Base-by-base conservation (phyloP, 164 flowering plant genomes). In the Chloranthus sessilifolius region DNA sequence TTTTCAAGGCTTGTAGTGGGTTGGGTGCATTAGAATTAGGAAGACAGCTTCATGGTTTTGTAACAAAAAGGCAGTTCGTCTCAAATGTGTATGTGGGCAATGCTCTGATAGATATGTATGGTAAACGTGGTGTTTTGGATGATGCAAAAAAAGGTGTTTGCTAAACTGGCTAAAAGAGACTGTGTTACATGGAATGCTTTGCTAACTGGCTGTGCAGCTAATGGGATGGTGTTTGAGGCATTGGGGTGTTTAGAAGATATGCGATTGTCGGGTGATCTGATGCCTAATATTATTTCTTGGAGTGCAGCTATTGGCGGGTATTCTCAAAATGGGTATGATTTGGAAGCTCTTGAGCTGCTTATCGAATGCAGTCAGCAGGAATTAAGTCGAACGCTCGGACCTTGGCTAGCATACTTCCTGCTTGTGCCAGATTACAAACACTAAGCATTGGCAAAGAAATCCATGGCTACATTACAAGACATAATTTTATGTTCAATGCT, bases 101-200 rank as follows among this genome's bases (percentile, higher is more conserved):
- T 74, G 77, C 82, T 59, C 41, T 81, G 58, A 71, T 81, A 5
- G 88, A 79, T 66, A 78, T 77, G 88, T 85, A 85, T 65, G 89
- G 95, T 7, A 85, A 82, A 58, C 75, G 87, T 65, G 79, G 86
- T 50, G 58, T 69, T 52, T 59, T 80, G 40, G 68, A 61, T 39
- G 73, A 71, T 61, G 85, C 85, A 1, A 71, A 67, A n/a, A 70
- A 74, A 34, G 46, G 72, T 77, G 36, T 73, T 80, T 5, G 30
- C 9, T 16, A 50, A 8, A 4, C 71, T 83, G 80, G 49, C 45
- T 7, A 53, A 61, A 33, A 77, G 56, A 52, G 86, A 83, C 59
- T 44, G 66, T 58, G 84, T 83, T 47, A 75, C 90, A 14, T 83
- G 95, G 88, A 86, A 81, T 69, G 76, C 84, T 8, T 37, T 79